Percentiles rank a stretch among this genome's conserved stretches.
Evolutionary conservation across 768 basidiomycete genomes (phyloP).

Genomic region (Austroboletus festivus): DNA sequence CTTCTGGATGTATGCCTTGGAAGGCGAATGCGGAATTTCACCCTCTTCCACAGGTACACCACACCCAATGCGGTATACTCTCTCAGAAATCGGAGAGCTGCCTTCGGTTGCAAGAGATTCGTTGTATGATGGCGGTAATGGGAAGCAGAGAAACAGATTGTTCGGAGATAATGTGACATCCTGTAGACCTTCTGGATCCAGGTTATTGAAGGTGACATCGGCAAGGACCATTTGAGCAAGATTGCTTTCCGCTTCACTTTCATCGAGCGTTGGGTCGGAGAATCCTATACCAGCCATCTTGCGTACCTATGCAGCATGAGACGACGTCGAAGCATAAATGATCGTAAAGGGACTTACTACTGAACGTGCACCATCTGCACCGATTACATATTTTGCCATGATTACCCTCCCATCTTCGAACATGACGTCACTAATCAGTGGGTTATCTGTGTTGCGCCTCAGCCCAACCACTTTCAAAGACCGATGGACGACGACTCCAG

Average conservation of each 20-base stretch:
- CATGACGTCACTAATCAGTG: constrained; percentile 32
- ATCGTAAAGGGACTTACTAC: background rate
- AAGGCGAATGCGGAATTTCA: constrained; percentile 33
- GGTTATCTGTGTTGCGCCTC: constrained; percentile 26
- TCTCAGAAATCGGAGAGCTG: background rate
- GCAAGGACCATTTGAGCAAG: constrained; percentile 42
- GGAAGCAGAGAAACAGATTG: constrained; percentile 35
- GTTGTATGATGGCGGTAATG: constrained; percentile 23
- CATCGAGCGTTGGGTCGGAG: constrained; percentile 37
- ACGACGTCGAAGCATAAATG: background rate
- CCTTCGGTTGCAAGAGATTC: constrained; percentile 14
- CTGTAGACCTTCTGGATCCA: background rate
- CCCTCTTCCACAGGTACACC: constrained; percentile 29
- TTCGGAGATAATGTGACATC: constrained; percentile 8
- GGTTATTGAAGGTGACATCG: constrained; percentile 34
- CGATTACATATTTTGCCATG: background rate
- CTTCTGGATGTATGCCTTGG: constrained; percentile 39
- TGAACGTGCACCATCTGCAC: background rate
- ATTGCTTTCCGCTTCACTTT: constrained; percentile 21
- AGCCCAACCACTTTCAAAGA: constrained; percentile 39
- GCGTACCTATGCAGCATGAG: background rate
- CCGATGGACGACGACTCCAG: constrained; percentile 33
- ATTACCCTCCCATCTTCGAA: constrained; percentile 42
- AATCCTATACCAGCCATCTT: background rate
- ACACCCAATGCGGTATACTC: constrained; percentile 38